A percentile compares a stretch with the other conserved stretches of the same genome.
Conservation (phyloP, 371 early-diverging fungal species). For the Lichtheimia corymbifera region DNA sequence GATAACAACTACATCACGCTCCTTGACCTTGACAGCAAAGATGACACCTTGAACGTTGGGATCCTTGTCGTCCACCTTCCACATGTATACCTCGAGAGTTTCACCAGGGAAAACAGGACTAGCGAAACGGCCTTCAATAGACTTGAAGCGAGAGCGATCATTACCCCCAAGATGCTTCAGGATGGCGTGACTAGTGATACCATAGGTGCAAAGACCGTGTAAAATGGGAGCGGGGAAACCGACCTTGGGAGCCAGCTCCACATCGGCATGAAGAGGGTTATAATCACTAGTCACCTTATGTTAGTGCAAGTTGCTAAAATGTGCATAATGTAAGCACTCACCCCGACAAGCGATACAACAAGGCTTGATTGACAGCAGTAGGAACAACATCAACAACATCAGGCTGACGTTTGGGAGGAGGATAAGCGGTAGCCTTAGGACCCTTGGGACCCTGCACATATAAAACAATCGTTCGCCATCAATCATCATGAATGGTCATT, state of each 20-base stretch:
- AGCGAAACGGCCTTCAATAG: slow-evolving; percentile 69
- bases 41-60: slow-evolving; percentile 26
- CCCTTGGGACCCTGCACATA: slow-evolving; percentile 58
- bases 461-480: not conserved
- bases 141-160: slow-evolving; percentile 59
- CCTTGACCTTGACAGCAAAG: slow-evolving; percentile 36
- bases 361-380: slow-evolving; percentile 59
- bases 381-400: slow-evolving; percentile 57
- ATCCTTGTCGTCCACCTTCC: slow-evolving; percentile 57
- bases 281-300: slow-evolving; percentile 42
- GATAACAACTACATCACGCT: slow-evolving; percentile 33
- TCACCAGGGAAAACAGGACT: slow-evolving; percentile 78
- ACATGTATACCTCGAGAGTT: slow-evolving; percentile 68
- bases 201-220: slow-evolving; percentile 75
- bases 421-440: slow-evolving; percentile 49
- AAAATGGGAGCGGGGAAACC: slow-evolving; percentile 75
- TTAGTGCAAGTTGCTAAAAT: slow-evolving; percentile 3
- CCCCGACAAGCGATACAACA: slow-evolving; percentile 73
- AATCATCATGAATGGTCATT: not conserved
- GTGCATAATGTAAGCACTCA: slow-evolving; percentile 6
- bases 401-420: slow-evolving; percentile 61
- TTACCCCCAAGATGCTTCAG: slow-evolving; percentile 57
- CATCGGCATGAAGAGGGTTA: slow-evolving; percentile 75
- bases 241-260: slow-evolving; percentile 58
- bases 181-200: slow-evolving; percentile 62